Evolutionary conservation across 192 early-diverging fungal species (phyloP), one percentile per base, ranked within the genome.

Genomic region (Powellomyces hirtus): DNA sequence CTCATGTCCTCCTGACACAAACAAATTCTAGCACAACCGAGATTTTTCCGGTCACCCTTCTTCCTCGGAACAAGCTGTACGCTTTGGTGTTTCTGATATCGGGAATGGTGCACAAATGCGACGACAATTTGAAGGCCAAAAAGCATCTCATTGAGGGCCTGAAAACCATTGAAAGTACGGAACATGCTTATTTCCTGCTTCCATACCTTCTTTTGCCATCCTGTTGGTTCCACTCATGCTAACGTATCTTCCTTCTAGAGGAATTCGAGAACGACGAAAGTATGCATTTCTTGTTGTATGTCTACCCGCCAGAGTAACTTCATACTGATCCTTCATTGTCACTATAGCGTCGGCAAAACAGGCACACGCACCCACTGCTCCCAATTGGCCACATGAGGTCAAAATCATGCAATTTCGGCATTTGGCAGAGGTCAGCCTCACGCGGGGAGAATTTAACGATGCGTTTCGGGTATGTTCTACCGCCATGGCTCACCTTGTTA

Each of bases 121-220:
- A 59, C 18, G 70, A 72, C 31, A 65, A 14, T n/a, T 53, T 49
- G 16, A 72, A 72, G 31, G 62, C 62, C 29, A 55, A 59, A 38
- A 65, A 59, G 26, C 61, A 64, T 50, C 49, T 72, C 14, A n/a
- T 72, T n/a, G 62, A 72, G 22, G 70, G 70, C 31, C 51, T 72
- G 18, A 72, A 72, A 37, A 29, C 42, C 1, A 30, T 72, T 24
- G 55, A 64, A 37, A 56, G 70, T 72, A 44, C n/a, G 46, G n/a
- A 24, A 49, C n/a, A 18, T 3, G 37, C 7, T 26, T 24, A 0
- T 5, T 0, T 5, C 30, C 20, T 62, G 1, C 37, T 49, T 26
- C 20, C 0, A 16, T 0, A 10, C 30, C 20, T 62, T 1, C 37
- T 49, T 27, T 62, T 58, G 56, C 7, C 11, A 58, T 58, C 26